Evolutionary conservation across 2,329 filamentous ascomycete genomes (phyloP).

Genomic region (Phialocephala sp.): DNA sequence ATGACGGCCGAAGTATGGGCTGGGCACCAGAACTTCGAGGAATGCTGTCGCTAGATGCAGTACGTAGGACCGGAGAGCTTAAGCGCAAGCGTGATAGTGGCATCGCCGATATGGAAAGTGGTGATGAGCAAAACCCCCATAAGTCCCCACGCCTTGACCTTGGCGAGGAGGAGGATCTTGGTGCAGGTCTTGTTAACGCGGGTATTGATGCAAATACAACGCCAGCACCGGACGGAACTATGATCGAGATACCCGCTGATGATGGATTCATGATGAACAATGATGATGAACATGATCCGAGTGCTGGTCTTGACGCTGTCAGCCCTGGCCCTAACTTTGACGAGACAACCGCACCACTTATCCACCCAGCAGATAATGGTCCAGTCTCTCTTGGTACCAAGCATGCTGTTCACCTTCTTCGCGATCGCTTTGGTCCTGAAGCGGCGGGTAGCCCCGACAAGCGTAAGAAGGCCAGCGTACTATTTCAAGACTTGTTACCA

Average conservation of each 20-base stretch:
- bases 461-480: constrained; percentile 75
- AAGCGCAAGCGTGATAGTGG: constrained; percentile 95
- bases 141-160: constrained; percentile 72
- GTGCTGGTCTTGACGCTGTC: constrained; percentile 49
- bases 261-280: constrained; percentile 49
- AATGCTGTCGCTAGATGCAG: constrained; percentile 85
- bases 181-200: constrained; percentile 53
- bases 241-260: constrained; percentile 67
- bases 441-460: constrained; percentile 72
- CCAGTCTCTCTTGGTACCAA: constrained; percentile 91
- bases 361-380: constrained; percentile 83
- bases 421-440: constrained; percentile 82
- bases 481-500: constrained; percentile 91
- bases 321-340: constrained; percentile 70
- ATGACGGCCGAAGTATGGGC: constrained; percentile 74
- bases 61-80: constrained; percentile 77
- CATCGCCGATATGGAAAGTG: constrained; percentile 76
- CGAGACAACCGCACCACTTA: constrained; percentile 74
- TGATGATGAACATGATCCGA: constrained; percentile 54
- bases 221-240: constrained; percentile 58
- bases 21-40: constrained; percentile 94
- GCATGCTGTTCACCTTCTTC: constrained; percentile 92
- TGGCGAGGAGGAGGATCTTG: constrained; percentile 62
- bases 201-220: constrained; percentile 54
- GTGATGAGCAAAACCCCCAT: constrained; percentile 60